These are phyloP conservation scores for Aspergillus felis DNA, from an alignment of 2,329 filamentous ascomycete species.

Conservation along the genomic window DNA sequence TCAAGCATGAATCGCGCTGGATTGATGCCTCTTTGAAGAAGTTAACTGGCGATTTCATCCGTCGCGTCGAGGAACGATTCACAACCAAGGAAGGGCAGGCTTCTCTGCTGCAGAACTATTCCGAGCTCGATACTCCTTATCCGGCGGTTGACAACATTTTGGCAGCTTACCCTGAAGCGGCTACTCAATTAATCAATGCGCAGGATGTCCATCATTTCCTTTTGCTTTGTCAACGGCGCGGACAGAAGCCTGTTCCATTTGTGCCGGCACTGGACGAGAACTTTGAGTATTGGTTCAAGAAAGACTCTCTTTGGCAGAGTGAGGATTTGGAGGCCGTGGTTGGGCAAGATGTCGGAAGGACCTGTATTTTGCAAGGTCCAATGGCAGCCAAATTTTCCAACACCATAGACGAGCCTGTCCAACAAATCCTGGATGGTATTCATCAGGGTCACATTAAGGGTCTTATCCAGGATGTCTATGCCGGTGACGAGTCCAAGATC, in stretches of 20 bases:
- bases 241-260: slow-evolving; percentile 95
- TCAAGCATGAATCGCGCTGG: slow-evolving; percentile 87
- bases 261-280: slow-evolving; percentile 93
- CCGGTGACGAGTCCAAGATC: slow-evolving; percentile 66
- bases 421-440: slow-evolving; percentile 88
- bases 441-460: slow-evolving; percentile 82
- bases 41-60: slow-evolving; percentile 91
- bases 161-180: slow-evolving; percentile 77
- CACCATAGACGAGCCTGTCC: slow-evolving; percentile 85
- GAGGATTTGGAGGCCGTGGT: slow-evolving; percentile 96
- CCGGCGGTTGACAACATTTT: slow-evolving; percentile 73
- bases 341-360: slow-evolving; percentile 90
- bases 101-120: slow-evolving; percentile 84
- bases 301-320: slow-evolving; percentile 98
- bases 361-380: slow-evolving; percentile 93
- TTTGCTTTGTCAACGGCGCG: slow-evolving; percentile 81
- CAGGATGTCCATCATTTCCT: slow-evolving; percentile 98
- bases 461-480: slow-evolving; percentile 76
- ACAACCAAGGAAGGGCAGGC: slow-evolving; percentile 66
- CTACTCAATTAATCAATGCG: slow-evolving; percentile 90
- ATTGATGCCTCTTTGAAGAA: slow-evolving; percentile 79
- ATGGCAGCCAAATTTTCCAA: slow-evolving; percentile 89
- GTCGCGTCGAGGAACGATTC: slow-evolving; percentile 95
- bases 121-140: slow-evolving; percentile 81
- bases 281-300: slow-evolving; percentile 99